Evolutionary conservation across 345 rosid species (phyloP).

Genomic region (Viola odorata): DNA sequence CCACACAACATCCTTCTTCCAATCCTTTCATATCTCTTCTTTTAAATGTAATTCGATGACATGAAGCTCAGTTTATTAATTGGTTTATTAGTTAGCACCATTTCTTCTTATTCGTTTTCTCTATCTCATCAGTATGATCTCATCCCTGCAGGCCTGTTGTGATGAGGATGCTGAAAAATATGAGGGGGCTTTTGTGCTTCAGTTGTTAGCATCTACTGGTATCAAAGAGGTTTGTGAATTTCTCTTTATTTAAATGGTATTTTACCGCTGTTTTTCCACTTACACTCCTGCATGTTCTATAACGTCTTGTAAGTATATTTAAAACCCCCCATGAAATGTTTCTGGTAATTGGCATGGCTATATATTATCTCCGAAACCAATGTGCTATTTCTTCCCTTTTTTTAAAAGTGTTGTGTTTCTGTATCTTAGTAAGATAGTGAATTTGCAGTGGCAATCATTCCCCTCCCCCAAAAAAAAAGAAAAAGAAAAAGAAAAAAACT

Average conservation of each 20-base stretch:
- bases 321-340: not conserved
- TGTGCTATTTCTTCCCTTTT: not conserved
- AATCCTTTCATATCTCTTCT: constrained; percentile 60
- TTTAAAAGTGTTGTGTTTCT: no score
- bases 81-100: no score
- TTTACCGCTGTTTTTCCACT: not conserved
- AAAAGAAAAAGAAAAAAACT: no score
- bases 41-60: constrained; percentile 35
- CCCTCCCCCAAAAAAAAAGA: no score
- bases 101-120: no score
- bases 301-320: not conserved
- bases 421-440: no score
- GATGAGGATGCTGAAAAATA: constrained; percentile 61
- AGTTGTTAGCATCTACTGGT: constrained; percentile 51
- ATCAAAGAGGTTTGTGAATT: constrained; percentile 55
- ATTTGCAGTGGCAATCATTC: no score
- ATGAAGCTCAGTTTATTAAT: no score
- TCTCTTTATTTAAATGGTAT: constrained; percentile 3
- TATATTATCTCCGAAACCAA: not conserved
- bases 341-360: not conserved
- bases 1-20: constrained; percentile 41
- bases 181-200: constrained; percentile 83
- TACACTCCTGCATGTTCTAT: not conserved
- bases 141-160: constrained; percentile 53
- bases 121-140: constrained; percentile 1